A percentile compares a stretch with the other conserved stretches of the same genome.
Evolutionary conservation across 306 rosid species (phyloP).

Genomic region (Ormosia semicastrata): DNA sequence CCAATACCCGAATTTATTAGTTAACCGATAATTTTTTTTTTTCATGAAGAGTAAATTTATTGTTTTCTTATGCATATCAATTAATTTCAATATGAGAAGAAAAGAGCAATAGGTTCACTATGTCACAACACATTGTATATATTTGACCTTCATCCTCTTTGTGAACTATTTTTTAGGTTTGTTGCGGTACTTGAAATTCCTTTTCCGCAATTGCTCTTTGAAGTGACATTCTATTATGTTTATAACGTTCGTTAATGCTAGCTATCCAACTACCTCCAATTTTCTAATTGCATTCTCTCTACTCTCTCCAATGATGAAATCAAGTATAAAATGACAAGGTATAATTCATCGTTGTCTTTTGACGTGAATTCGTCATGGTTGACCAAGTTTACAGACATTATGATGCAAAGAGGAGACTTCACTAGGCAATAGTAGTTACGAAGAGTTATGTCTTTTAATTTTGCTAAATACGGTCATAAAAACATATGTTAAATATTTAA

Average conservation of each 20-base stretch:
- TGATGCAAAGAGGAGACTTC: no score
- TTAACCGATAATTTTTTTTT: background rate
- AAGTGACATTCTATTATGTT: background rate
- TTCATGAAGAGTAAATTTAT: no score
- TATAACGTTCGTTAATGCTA: background rate
- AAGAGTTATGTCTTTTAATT: no score
- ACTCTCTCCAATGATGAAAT: background rate
- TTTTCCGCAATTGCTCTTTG: background rate
- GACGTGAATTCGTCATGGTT: no score
- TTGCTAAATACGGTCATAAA: no score
- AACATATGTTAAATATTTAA: no score
- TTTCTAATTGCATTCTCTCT: background rate
- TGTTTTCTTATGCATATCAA: no score
- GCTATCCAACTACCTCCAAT: background rate
- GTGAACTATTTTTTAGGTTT: background rate
- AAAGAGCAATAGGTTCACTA: background rate
- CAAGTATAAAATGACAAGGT: background rate
- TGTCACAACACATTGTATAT: background rate
- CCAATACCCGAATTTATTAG: background rate
- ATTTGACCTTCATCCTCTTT: background rate
- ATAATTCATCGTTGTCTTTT: no score
- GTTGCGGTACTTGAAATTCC: background rate
- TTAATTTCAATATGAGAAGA: background rate
- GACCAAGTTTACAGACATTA: no score
- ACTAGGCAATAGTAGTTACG: no score